Percentiles rank a stretch among this genome's conserved stretches.
Conservation (phyloP, 192 early-diverging fungal genomes). For the Blastocladiella britannica region DNA sequence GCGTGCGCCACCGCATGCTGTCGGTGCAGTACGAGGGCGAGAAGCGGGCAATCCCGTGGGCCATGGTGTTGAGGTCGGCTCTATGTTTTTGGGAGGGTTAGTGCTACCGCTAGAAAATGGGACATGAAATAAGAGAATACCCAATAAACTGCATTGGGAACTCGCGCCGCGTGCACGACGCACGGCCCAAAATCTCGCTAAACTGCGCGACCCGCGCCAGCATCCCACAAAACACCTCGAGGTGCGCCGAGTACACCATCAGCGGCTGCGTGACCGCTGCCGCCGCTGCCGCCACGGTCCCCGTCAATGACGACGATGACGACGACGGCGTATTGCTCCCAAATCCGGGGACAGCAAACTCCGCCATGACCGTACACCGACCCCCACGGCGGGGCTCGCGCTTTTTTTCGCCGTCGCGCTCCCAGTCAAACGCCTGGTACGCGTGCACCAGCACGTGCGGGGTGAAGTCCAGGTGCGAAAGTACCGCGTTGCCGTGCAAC, state of each 20-base stretch:
- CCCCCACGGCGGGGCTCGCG: constrained; percentile 47
- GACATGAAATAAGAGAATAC: too few species aligned
- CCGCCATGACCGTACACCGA: constrained; percentile 39
- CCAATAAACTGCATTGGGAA: constrained; percentile 48
- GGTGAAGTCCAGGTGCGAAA: constrained; percentile 36
- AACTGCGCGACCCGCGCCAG: constrained; percentile 42
- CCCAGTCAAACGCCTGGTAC: constrained; percentile 51
- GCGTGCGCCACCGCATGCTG: constrained; percentile 36
- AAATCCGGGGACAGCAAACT: constrained; percentile 43
- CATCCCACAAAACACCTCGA: constrained; percentile 44
- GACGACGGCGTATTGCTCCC: constrained; percentile 18
- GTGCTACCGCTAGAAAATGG: too few species aligned
- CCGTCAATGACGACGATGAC: neutral
- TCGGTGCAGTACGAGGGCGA: constrained; percentile 39
- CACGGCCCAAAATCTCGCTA: constrained; percentile 45
- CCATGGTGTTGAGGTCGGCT: constrained; percentile 61
- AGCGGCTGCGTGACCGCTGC: neutral
- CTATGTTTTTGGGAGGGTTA: too few species aligned
- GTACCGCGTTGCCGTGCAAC: constrained; percentile 56
- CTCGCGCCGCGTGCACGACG: constrained; percentile 10
- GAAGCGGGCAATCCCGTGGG: constrained; percentile 48
- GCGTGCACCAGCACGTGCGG: constrained; percentile 40
- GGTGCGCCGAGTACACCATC: neutral
- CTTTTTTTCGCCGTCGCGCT: constrained; percentile 28
- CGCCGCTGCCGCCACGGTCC: neutral